These are phyloP conservation scores for Nakaseomyces sp. DNA, from an alignment of 1,139 yeast species.

Conservation along the genomic window DNA sequence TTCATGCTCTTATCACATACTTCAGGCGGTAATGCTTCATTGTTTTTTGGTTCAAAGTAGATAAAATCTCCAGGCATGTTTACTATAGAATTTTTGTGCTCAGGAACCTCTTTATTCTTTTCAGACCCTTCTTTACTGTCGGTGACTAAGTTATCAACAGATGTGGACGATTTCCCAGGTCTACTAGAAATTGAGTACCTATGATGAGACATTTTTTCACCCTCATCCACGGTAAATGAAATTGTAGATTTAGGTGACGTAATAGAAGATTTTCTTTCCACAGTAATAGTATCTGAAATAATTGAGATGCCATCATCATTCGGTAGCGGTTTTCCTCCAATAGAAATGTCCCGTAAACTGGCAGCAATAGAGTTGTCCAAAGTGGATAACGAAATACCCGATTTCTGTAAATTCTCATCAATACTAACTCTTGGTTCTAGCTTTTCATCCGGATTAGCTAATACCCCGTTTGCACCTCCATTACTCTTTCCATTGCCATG, in stretches of 20 bases:
- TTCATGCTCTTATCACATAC: background rate
- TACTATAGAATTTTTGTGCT: constrained; percentile 27
- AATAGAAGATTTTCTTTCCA: constrained; percentile 1
- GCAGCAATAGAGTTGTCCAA: background rate
- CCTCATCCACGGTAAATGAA: constrained; percentile 24
- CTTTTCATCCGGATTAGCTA: background rate
- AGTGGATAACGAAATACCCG: background rate
- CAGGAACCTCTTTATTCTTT: constrained; percentile 10
- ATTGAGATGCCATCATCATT: constrained; percentile 1
- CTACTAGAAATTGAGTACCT: constrained; percentile 41
- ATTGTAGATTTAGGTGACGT: constrained; percentile 17
- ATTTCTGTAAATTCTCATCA: background rate
- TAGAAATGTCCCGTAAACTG: background rate
- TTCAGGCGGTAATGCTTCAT: constrained; percentile 1
- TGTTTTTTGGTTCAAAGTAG: constrained; percentile 16
- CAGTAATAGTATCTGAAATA: background rate
- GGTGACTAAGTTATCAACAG: constrained; percentile 5
- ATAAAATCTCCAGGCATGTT: constrained; percentile 33
- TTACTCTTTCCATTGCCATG: background rate
- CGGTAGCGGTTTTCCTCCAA: background rate
- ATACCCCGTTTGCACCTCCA: background rate
- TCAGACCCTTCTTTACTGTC: background rate
- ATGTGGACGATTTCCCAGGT: constrained; percentile 15
- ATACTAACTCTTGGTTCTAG: background rate
- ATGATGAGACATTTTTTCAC: constrained; percentile 31